Evolutionary conservation across 345 rosid species (phyloP).

Genomic region (Brassica cretica): DNA sequence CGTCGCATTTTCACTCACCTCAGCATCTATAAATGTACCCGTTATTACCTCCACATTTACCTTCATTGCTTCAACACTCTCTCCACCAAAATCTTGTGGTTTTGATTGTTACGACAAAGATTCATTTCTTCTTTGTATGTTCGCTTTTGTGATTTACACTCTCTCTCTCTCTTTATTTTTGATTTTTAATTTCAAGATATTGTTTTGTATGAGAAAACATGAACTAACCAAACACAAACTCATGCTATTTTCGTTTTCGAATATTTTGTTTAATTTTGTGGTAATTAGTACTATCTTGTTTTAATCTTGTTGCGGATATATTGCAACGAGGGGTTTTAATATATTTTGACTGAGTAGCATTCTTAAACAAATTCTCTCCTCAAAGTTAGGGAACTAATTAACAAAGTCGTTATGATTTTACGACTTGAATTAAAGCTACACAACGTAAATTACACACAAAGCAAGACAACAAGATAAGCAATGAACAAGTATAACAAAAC

Average conservation of each 20-base stretch:
- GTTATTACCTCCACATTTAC: constrained; percentile 72
- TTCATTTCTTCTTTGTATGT: not conserved
- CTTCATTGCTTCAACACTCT: constrained; percentile 47
- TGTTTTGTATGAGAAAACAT: constrained; percentile 24
- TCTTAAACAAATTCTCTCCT: constrained; percentile 10
- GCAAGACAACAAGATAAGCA: not conserved
- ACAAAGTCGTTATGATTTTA: not conserved
- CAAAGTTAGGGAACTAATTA: constrained; percentile 31
- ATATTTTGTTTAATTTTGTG: not conserved
- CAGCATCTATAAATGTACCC: constrained; percentile 51
- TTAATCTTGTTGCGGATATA: constrained; percentile 6
- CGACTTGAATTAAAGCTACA: not conserved
- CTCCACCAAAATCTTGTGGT: constrained; percentile 10
- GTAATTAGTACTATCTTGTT: constrained; percentile 8
- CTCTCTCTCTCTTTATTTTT: not conserved
- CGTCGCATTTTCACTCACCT: constrained; percentile 53
- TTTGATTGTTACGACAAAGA: constrained; percentile 4
- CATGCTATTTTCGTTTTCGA: constrained; percentile 30
- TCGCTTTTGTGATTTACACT: not conserved
- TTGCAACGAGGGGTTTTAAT: not conserved
- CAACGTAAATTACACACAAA: not conserved
- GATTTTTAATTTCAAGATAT: not conserved
- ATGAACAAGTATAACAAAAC: not conserved
- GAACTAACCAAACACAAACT: constrained; percentile 33
- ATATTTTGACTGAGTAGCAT: constrained; percentile 18